Percentiles rank a stretch among this genome's conserved stretches.
Evolutionary conservation across 805 yeast species (phyloP).

Genomic region (Saturnispora mendoncae): DNA sequence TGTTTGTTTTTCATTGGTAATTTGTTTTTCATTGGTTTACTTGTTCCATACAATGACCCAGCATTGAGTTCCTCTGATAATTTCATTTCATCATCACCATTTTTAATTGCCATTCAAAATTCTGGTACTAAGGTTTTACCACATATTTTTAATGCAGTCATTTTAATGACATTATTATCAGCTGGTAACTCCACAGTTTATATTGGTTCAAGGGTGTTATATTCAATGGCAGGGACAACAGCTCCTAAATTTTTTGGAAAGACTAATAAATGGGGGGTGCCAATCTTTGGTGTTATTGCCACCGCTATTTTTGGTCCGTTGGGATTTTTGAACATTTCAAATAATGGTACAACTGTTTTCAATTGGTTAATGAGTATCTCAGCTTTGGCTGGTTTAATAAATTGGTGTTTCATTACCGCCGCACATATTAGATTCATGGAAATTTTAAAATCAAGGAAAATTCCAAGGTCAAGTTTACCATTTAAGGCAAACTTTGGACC

Average conservation of each 20-base stretch:
- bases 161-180: constrained; percentile 58
- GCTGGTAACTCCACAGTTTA: constrained; percentile 73
- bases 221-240: constrained; percentile 51
- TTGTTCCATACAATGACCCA: constrained; percentile 62
- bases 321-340: constrained; percentile 50
- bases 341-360: constrained; percentile 50
- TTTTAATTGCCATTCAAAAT: constrained; percentile 60
- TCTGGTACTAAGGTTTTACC: constrained; percentile 62
- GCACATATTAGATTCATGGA: constrained; percentile 65
- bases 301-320: constrained; percentile 57
- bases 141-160: constrained; percentile 63
- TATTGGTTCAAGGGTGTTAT: constrained; percentile 61
- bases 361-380: constrained; percentile 67
- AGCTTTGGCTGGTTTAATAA: constrained; percentile 68
- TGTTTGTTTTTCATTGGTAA: constrained; percentile 56
- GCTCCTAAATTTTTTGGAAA: constrained; percentile 46
- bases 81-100: constrained; percentile 55
- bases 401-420: constrained; percentile 60
- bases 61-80: constrained; percentile 31
- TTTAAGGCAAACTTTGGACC: constrained; percentile 67
- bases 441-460: constrained; percentile 52
- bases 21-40: constrained; percentile 58
- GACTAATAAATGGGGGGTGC: constrained; percentile 53
- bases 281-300: constrained; percentile 45
- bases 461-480: constrained; percentile 60